Percentiles rank a stretch among this genome's conserved stretches.
phyloP scores from a whole-genome alignment of 495 filamentous ascomycete genomes.

The Lentithecium fluviatile region DNA sequence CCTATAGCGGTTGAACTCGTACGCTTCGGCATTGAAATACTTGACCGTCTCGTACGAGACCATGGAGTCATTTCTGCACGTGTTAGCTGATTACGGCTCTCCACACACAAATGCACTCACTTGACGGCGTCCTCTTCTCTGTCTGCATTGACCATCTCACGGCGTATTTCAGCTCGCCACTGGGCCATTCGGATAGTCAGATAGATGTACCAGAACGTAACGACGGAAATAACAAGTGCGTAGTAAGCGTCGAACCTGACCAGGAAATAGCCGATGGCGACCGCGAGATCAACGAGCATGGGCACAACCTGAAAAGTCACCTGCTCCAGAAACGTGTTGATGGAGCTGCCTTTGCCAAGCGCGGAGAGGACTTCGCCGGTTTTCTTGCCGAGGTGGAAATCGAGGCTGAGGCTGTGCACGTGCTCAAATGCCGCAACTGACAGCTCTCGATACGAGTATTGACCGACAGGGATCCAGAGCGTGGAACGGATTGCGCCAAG shows the following conservation, averaged over 20 bases:
- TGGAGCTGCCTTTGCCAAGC: slow-evolving; percentile 89
- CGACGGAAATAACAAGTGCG: slow-evolving; percentile 82
- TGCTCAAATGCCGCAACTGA: slow-evolving; percentile 96
- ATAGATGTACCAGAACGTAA: slow-evolving; percentile 96
- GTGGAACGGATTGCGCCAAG: slow-evolving; percentile 77
- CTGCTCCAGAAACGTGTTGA: slow-evolving; percentile 95
- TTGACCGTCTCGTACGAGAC: slow-evolving; percentile 98
- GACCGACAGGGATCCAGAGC: slow-evolving; percentile 92
- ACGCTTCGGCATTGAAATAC: slow-evolving; percentile 95
- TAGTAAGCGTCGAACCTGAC: slow-evolving; percentile 81
- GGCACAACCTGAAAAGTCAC: slow-evolving; percentile 93
- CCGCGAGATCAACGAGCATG: slow-evolving; percentile 85
- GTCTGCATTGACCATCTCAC: slow-evolving; percentile 91
- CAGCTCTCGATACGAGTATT: slow-evolving; percentile 93
- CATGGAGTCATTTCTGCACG: slow-evolving; percentile 83
- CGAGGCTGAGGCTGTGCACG: slow-evolving; percentile 88
- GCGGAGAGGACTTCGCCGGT: slow-evolving; percentile 95
- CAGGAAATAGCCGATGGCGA: slow-evolving; percentile 86
- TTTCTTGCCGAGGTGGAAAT: slow-evolving; percentile 95
- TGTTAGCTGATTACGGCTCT: slow-evolving; percentile 8
- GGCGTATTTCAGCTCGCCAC: slow-evolving; percentile 83
- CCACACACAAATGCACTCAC: slow-evolving; percentile 35
- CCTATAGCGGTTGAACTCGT: slow-evolving; percentile 86
- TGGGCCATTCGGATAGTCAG: slow-evolving; percentile 94
- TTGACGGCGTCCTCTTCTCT: slow-evolving; percentile 96